Evolutionary conservation across 2,329 filamentous ascomycete genomes (phyloP).

Genomic region (Neoscytalidium dimidiatum): DNA sequence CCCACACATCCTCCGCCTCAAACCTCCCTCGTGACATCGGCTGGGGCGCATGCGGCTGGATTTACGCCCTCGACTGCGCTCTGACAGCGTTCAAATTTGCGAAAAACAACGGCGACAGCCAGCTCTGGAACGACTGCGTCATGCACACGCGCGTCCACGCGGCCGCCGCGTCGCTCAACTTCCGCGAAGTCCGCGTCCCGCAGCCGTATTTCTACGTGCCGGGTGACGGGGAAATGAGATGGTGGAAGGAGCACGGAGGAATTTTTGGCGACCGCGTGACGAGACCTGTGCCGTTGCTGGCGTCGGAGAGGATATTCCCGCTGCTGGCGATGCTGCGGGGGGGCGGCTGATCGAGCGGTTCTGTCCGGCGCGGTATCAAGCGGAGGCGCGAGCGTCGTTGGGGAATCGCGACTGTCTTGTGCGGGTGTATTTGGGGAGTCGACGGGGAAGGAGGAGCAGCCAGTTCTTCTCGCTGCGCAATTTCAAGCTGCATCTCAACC

Average conservation of each 20-base stretch:
- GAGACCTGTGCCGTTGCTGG: neutral
- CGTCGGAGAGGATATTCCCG: neutral
- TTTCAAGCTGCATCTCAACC: slow-evolving; percentile 51
- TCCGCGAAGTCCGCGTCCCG: neutral
- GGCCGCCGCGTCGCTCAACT: neutral
- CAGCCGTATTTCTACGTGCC: neutral
- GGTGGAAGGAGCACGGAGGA: neutral
- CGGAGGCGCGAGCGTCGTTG: neutral
- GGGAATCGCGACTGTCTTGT: slow-evolving; percentile 48
- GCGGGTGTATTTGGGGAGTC: slow-evolving; percentile 51
- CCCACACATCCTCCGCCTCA: no score
- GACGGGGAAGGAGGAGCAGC: slow-evolving; percentile 25
- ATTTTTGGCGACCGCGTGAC: neutral
- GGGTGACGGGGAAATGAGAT: neutral
- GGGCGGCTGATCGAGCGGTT: neutral
- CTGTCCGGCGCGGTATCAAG: neutral
- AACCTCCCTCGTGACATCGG: slow-evolving; percentile 2
- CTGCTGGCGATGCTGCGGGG: neutral
- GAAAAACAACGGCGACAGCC: neutral
- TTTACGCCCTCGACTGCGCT: slow-evolving; percentile 4
- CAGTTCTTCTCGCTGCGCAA: slow-evolving; percentile 50
- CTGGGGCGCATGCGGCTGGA: slow-evolving; percentile 12
- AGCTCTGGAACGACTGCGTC: slow-evolving; percentile 20
- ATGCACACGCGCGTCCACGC: slow-evolving; percentile 12
- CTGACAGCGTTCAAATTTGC: slow-evolving; percentile 11